Base-by-base conservation (phyloP, 768 basidiomycete genomes). In the Suillus sp. region DNA sequence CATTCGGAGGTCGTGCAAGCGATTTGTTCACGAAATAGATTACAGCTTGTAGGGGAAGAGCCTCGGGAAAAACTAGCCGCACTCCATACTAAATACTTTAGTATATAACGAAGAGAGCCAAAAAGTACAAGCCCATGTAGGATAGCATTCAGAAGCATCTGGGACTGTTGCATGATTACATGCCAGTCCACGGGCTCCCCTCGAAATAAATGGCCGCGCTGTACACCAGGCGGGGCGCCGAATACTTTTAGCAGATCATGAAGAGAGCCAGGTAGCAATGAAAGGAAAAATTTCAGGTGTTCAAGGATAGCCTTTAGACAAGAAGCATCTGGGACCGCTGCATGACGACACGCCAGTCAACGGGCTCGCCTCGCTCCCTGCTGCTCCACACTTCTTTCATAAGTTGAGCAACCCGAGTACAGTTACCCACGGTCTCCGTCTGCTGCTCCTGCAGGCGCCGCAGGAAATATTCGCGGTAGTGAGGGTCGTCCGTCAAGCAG, bases 321-420 rank as follows among this genome's bases (percentile, higher is more conserved):
- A 93, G 83, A 59, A 90, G 78, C 71, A 90, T 81, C 58, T 51
- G 27, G 27, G 27, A 51, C 1, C 80, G 73, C 34, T 75, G 78
- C 75, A 92, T 80, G 13, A 80, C 77, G 59, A 80, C 75, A 43
- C 89, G 81, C 91, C 92, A 93, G 64, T 80, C 79, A 51, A 92
- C 86, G 9, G 80, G 76, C 51, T 69, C 73, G 4, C 62, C 68
- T 32, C 60, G 66, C 57, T 76, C 76, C 37, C 82, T 77, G 30
- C 77, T 69, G 1, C 60, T 60, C 91, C 92, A 92, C 55, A 93
- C 82, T 42, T 74, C 64, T 59, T 79, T 74, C 71, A 93, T 82
- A 66, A 92, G 75, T 9, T 65, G 55, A 54, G 74, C 75, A 35
- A 90, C 86, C 53, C 83, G 79, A 30, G 75, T 68, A 63, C 86